Percentiles rank a stretch among this genome's conserved stretches.
Conservation (phyloP, 2,329 filamentous ascomycete genomes). For the Phaeoacremonium minimum region DNA sequence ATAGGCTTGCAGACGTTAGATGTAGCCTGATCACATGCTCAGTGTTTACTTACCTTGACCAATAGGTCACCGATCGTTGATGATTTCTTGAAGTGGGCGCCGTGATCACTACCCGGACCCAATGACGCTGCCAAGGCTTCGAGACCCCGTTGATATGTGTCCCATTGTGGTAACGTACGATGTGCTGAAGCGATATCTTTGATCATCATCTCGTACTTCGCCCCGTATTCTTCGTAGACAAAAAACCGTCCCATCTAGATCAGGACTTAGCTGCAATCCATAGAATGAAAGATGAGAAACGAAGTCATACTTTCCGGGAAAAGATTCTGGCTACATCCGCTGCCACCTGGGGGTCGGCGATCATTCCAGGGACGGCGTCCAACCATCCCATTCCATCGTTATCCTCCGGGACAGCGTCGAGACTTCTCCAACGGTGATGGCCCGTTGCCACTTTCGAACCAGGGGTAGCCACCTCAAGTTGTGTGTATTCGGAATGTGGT, state of each 20-base stretch:
- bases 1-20: constrained; percentile 65
- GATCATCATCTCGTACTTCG: constrained; percentile 82
- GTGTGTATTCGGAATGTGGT: constrained; percentile 62
- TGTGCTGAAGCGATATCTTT: constrained; percentile 70
- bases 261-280: background rate
- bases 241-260: constrained; percentile 74
- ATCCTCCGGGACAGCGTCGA: constrained; percentile 40
- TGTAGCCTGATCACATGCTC: no score
- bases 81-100: constrained; percentile 65
- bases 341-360: constrained; percentile 54
- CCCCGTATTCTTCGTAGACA: constrained; percentile 86
- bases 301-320: constrained; percentile 45
- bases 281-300: background rate
- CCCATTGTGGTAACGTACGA: constrained; percentile 68
- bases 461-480: constrained; percentile 25
- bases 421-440: constrained; percentile 43
- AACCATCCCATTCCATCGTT: constrained; percentile 33
- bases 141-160: constrained; percentile 76
- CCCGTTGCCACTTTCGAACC: constrained; percentile 10
- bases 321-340: constrained; percentile 60
- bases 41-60: constrained; percentile 64
- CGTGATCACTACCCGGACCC: constrained; percentile 61
- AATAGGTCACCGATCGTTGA: constrained; percentile 81
- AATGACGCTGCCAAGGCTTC: constrained; percentile 77
- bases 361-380: constrained; percentile 43